A percentile compares a stretch with the other conserved stretches of the same genome.
phyloP scores from a whole-genome alignment of 139 green algal species.

The Coelastrella sp. region DNA sequence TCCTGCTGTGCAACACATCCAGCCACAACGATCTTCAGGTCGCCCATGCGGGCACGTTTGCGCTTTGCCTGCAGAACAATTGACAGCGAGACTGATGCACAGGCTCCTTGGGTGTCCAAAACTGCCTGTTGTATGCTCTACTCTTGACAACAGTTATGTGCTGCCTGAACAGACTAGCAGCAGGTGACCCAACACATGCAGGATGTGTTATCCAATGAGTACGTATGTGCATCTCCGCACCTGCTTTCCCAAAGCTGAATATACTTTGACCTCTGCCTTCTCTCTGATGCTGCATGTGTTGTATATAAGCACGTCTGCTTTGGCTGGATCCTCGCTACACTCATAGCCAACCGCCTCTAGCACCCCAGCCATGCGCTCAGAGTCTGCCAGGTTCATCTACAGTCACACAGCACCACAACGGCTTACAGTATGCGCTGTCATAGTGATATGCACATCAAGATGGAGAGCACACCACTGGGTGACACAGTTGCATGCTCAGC shows the following conservation, averaged over 20 bases:
- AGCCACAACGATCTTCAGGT: conserved; percentile 91
- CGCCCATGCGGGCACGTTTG: conserved; percentile 76
- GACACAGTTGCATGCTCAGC: too few species aligned
- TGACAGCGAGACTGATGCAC: too few species aligned
- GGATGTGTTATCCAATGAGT: too few species aligned
- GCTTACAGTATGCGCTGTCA: not conserved
- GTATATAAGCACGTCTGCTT: conserved; percentile 96
- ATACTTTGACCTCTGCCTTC: conserved; percentile 98
- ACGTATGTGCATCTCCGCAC: too few species aligned
- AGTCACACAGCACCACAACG: not conserved
- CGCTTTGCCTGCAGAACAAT: conserved; percentile 88
- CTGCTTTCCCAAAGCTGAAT: conserved; percentile 85
- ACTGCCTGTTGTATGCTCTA: too few species aligned
- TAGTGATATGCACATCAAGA: too few species aligned
- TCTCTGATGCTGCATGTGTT: conserved; percentile 99
- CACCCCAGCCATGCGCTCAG: conserved; percentile 95
- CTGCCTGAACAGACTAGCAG: too few species aligned
- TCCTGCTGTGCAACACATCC: conserved; percentile 95
- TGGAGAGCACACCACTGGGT: too few species aligned
- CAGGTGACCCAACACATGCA: not conserved
- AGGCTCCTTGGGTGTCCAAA: too few species aligned
- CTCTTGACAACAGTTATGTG: too few species aligned
- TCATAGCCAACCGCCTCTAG: conserved; percentile 91
- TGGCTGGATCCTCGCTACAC: conserved; percentile 75
- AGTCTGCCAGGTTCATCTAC: conserved; percentile 98